These are phyloP conservation scores for Botrytis fabae DNA, from an alignment of 2,329 filamentous ascomycete genomes.

Conservation along the genomic window DNA sequence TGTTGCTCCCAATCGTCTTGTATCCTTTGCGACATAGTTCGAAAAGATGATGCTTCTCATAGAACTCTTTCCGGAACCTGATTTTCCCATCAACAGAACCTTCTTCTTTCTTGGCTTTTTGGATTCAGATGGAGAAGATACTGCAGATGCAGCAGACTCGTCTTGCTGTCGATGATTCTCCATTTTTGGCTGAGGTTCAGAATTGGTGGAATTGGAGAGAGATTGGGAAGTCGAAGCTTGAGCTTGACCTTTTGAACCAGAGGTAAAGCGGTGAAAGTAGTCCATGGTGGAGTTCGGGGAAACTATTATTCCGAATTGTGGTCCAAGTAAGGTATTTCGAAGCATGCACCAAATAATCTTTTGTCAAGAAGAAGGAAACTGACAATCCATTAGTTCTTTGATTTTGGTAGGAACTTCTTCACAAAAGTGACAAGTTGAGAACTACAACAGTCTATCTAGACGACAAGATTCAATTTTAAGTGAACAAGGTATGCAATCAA, in stretches of 20 bases:
- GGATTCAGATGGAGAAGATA: slow-evolving; percentile 23
- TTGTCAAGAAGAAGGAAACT: background rate
- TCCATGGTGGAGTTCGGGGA: slow-evolving; percentile 6
- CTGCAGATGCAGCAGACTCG: slow-evolving; percentile 12
- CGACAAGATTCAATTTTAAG: background rate
- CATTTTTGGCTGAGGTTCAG: slow-evolving; percentile 16
- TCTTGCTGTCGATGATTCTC: slow-evolving; percentile 20
- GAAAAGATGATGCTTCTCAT: slow-evolving; percentile 99
- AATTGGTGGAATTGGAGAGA: background rate
- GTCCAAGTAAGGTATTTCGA: background rate
- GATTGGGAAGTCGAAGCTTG: background rate
- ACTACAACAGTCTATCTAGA: background rate
- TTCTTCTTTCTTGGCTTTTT: slow-evolving; percentile 78
- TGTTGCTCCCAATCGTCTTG: slow-evolving; percentile 85
- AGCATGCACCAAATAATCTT: background rate
- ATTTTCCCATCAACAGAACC: slow-evolving; percentile 90
- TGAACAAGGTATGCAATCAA: background rate
- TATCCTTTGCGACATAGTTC: slow-evolving; percentile 97
- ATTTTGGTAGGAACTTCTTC: background rate
- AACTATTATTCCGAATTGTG: slow-evolving; percentile 3
- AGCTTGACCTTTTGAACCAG: slow-evolving; percentile 12
- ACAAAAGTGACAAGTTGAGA: background rate
- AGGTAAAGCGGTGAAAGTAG: slow-evolving; percentile 14
- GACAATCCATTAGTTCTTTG: background rate
- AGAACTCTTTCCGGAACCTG: slow-evolving; percentile 93